phyloP scores from a whole-genome alignment of 2,329 filamentous ascomycete genomes.

The Lizonia empirigonia region DNA sequence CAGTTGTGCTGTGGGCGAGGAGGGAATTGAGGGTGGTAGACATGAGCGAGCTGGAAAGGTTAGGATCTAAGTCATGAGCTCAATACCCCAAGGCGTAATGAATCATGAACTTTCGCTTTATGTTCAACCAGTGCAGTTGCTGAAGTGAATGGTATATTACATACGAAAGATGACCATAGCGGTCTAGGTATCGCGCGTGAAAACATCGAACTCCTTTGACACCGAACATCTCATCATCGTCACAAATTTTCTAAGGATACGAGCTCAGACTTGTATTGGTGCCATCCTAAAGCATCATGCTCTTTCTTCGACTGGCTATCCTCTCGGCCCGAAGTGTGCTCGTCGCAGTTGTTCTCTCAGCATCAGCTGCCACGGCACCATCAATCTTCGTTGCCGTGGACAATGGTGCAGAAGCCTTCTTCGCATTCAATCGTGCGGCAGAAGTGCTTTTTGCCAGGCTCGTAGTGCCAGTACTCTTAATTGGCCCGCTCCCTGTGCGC shows the following conservation, averaged over 20 bases:
- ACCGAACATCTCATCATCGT: not conserved
- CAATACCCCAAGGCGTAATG: not conserved
- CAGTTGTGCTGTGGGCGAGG: conserved; percentile 65
- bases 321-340: conserved; percentile 41
- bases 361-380: conserved; percentile 8
- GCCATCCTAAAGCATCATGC: conserved; percentile 49
- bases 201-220: not conserved
- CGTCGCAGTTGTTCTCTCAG: conserved; percentile 19
- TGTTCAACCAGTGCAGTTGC: not conserved
- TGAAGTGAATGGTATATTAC: conserved; percentile 8
- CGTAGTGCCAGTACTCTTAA: conserved; percentile 22
- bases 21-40: conserved; percentile 71
- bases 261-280: no score
- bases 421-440: conserved; percentile 20
- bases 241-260: no score
- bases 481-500: conserved; percentile 33
- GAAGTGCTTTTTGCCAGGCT: conserved; percentile 27
- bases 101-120: not conserved
- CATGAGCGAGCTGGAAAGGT: conserved; percentile 65
- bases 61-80: no score
- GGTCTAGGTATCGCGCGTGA: conserved; percentile 11
- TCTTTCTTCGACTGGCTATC: conserved; percentile 49
- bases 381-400: conserved; percentile 15
- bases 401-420: conserved; percentile 4
- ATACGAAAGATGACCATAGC: conserved; percentile 1